Evolutionary conservation across 1,284 basidiomycete species (phyloP).

Genomic region (Melampsora medusae): DNA sequence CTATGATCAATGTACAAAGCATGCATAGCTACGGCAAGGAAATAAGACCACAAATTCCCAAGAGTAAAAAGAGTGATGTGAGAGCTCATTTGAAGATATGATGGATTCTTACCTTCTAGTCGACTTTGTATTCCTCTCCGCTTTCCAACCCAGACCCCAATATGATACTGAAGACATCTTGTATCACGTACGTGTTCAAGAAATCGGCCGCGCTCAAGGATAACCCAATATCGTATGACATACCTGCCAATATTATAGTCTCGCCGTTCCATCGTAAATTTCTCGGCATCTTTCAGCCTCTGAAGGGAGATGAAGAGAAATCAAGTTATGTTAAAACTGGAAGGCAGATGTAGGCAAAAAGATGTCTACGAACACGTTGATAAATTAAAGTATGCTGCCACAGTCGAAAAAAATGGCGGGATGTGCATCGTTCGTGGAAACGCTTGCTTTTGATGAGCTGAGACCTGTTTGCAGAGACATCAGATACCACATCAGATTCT

Average conservation of each 20-base stretch:
- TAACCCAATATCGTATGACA: slow-evolving; percentile 3
- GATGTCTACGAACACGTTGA: background rate
- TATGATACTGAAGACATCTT: background rate
- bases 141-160: background rate
- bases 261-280: background rate
- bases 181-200: background rate
- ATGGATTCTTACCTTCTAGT: background rate
- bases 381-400: background rate
- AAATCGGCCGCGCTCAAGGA: background rate
- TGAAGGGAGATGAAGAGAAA: background rate
- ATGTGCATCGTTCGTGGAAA: background rate
- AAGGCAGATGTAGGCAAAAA: background rate
- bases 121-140: background rate
- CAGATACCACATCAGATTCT: background rate
- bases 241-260: background rate
- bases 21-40: background rate
- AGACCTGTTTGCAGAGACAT: background rate
- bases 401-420: background rate
- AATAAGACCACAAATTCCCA: background rate
- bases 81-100: background rate
- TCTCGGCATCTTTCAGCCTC: background rate
- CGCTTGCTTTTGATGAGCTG: background rate
- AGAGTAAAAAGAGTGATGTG: background rate
- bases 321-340: background rate
- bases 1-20: background rate